Evolutionary conservation across 192 early-diverging fungal species (phyloP).

Genomic region (Coemansia sp.): DNA sequence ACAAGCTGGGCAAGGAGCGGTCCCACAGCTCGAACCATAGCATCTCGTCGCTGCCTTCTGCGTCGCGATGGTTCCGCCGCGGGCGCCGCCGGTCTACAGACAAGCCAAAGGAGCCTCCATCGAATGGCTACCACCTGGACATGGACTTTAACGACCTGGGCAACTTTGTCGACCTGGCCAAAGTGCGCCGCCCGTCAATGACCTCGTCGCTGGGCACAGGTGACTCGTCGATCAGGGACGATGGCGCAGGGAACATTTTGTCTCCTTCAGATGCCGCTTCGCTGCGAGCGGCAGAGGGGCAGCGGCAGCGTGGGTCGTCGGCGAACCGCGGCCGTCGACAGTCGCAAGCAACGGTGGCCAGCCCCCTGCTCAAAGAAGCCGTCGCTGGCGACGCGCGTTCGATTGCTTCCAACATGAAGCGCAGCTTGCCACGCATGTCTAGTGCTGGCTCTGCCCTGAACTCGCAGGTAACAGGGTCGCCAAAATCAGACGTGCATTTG

Average conservation of each 20-base stretch:
- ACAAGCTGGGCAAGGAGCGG: constrained; percentile 8
- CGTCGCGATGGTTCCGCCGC: constrained; percentile 41
- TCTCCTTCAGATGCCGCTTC: constrained; percentile 14
- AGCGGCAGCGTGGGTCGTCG: constrained; percentile 31
- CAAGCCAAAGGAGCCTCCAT: constrained; percentile 8
- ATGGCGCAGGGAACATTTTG: constrained; percentile 5
- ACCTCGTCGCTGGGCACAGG: constrained; percentile 40
- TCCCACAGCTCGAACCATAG: constrained; percentile 2
- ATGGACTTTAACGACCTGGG: constrained; percentile 47
- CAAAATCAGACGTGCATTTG: constrained; percentile 12
- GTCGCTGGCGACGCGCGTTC: constrained; percentile 30
- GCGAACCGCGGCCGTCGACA: constrained; percentile 14
- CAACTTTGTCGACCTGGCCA: constrained; percentile 45
- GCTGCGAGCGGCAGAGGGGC: constrained; percentile 10
- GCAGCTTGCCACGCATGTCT: constrained; percentile 23
- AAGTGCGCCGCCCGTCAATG: constrained; percentile 42
- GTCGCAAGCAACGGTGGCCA: constrained; percentile 18
- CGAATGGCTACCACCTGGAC: constrained; percentile 38
- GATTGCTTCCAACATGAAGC: constrained; percentile 34
- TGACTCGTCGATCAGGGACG: constrained; percentile 33
- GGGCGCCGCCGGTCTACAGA: constrained; percentile 18
- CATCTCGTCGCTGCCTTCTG: constrained; percentile 10
- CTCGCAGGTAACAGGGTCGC: constrained; percentile 6
- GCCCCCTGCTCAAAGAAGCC: constrained; percentile 34
- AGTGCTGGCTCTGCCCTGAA: constrained; percentile 24